Evolutionary conservation across 148 eudicot genomes (phyloP).

Genomic region (Suaeda aralocaspica): DNA sequence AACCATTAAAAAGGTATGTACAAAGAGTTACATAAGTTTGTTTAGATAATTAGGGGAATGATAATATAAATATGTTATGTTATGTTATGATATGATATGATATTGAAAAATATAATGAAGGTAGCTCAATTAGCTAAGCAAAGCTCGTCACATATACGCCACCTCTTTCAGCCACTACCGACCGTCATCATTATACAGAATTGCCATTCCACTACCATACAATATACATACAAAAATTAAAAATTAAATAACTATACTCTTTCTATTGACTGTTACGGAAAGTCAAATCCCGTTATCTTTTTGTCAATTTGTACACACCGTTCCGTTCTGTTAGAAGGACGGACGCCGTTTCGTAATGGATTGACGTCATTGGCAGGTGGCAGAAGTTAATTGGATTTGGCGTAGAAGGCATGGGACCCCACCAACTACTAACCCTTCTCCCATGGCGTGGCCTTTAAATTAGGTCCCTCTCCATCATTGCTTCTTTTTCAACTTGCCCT

Average conservation of each 20-base stretch:
- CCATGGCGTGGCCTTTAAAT: slow-evolving; percentile 29
- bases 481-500: slow-evolving; percentile 4
- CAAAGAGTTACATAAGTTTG: too few species aligned
- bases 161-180: slow-evolving; percentile 26
- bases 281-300: slow-evolving; percentile 2
- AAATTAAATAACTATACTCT: not conserved
- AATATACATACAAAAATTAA: too few species aligned
- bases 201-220: slow-evolving; percentile 11
- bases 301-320: not conserved
- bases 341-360: not conserved
- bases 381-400: slow-evolving; percentile 24
- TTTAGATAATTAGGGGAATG: too few species aligned
- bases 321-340: not conserved
- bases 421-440: not conserved
- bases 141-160: slow-evolving; percentile 24
- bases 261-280: slow-evolving; percentile 13
- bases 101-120: not conserved
- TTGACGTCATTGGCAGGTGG: slow-evolving; percentile 16
- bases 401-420: slow-evolving; percentile 30
- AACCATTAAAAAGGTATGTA: slow-evolving; percentile 1
- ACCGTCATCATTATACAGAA: slow-evolving; percentile 25
- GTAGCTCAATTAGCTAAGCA: slow-evolving; percentile 11
- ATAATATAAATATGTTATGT: not conserved
- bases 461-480: slow-evolving; percentile 25
- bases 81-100: not conserved